A percentile compares a stretch with the other conserved stretches of the same genome.
These are phyloP conservation scores for Pezicula radicicola DNA, from an alignment of 2,329 filamentous ascomycete genomes.

Conservation along the genomic window DNA sequence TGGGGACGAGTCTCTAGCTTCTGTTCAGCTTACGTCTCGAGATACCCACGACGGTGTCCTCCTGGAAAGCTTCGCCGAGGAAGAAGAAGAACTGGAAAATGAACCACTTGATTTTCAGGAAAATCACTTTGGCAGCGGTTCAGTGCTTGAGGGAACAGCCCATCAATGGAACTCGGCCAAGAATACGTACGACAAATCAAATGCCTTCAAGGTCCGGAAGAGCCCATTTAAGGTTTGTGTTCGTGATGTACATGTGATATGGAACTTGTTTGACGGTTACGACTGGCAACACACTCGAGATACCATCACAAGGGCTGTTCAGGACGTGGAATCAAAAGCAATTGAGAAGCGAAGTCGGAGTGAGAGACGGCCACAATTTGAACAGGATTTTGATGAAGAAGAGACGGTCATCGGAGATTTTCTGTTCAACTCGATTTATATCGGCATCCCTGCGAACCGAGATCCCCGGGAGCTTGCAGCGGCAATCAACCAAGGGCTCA, in stretches of 20 bases:
- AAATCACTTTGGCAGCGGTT: slow-evolving; percentile 68
- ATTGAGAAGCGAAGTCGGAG: slow-evolving; percentile 68
- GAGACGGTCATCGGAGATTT: slow-evolving; percentile 91
- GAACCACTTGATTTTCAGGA: slow-evolving; percentile 71
- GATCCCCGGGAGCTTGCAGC: slow-evolving; percentile 79
- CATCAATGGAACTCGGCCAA: slow-evolving; percentile 77
- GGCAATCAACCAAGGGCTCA: slow-evolving; percentile 84
- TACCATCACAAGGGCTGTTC: slow-evolving; percentile 81
- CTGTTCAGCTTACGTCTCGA: slow-evolving; percentile 23
- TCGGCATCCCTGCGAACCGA: slow-evolving; percentile 81
- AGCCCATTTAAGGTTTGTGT: slow-evolving; percentile 77
- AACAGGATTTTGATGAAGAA: slow-evolving; percentile 72
- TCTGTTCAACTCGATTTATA: slow-evolving; percentile 98
- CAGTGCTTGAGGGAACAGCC: slow-evolving; percentile 61
- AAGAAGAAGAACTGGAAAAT: slow-evolving; percentile 46
- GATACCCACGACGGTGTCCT: slow-evolving; percentile 45
- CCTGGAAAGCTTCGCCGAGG: slow-evolving; percentile 38
- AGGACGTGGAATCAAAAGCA: slow-evolving; percentile 80
- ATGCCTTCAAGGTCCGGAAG: slow-evolving; percentile 55
- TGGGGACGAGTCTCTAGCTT: slow-evolving; percentile 16
- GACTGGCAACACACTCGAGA: slow-evolving; percentile 91
- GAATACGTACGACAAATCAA: slow-evolving; percentile 69
- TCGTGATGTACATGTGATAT: slow-evolving; percentile 88
- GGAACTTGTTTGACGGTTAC: slow-evolving; percentile 97
- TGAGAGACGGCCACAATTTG: slow-evolving; percentile 48